Percentiles rank a stretch among this genome's conserved stretches.
phyloP scores from a whole-genome alignment of 305 asterid genomes.

The Fraxinus velutina region DNA sequence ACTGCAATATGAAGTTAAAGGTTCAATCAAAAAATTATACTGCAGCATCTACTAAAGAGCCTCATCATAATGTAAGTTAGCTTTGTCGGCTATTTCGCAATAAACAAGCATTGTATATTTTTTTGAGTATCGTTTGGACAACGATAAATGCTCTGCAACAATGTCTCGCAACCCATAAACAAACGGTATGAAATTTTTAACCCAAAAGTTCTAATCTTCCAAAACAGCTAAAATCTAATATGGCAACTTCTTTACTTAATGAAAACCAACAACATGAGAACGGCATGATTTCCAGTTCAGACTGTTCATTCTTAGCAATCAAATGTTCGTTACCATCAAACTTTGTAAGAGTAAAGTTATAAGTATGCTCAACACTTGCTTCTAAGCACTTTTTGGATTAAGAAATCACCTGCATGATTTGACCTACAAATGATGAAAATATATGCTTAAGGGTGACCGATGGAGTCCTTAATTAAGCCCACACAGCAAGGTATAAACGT shows the following conservation, averaged over 20 bases:
- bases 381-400: neutral
- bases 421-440: neutral
- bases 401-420: neutral
- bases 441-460: neutral
- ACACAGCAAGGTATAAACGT: neutral
- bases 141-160: neutral
- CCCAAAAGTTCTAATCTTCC: constrained; percentile 6
- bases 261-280: neutral
- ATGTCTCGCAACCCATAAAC: neutral
- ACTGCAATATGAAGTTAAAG: constrained; percentile 53
- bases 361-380: neutral
- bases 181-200: constrained; percentile 4
- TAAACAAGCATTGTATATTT: neutral
- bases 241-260: constrained; percentile 15
- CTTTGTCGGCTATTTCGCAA: neutral
- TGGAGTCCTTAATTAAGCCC: neutral
- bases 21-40: constrained; percentile 21
- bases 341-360: neutral
- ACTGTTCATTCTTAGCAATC: constrained; percentile 3
- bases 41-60: constrained; percentile 6
- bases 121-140: neutral
- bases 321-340: constrained; percentile 8
- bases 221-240: constrained; percentile 4
- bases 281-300: constrained; percentile 6
- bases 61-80: constrained; percentile 19